Base-by-base conservation (phyloP, 1,284 basidiomycete genomes). In the Apiotrichum siamense region DNA sequence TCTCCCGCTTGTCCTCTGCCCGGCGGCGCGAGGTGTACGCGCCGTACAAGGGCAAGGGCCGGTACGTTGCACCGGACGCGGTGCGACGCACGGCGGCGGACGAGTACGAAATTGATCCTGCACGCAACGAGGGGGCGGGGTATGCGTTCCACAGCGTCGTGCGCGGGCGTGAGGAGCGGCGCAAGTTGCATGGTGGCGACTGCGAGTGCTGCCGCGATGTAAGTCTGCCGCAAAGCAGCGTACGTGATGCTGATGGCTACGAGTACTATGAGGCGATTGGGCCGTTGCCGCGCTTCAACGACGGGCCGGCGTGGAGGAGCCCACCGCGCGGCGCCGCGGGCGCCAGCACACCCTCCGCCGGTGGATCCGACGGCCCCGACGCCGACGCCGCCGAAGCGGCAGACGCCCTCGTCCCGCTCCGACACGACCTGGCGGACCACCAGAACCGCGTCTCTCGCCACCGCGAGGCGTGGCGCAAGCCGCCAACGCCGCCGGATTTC, bases 191-290 rank as follows among this genome's bases (percentile, higher is more conserved):
- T 44, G 91, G 80, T 6, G 82, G 78, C 1, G 88, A 89, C 58
- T 96, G 91, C 69, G 86, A 88, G 62, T 86, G 84, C 55, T 96
- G 91, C 69, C 80, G 78, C 38, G 86, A 84, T 44, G 90, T 89
- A 64, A 58, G 83, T 76, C 33, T 18, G n/a, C n/a, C n/a, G n/a
- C n/a, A n/a, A n/a, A n/a, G n/a, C 26, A n/a, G 29, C 23, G 43
- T 27, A 23, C 38, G 26, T 12, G 33, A 10, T 24, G 17, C 32
- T 50, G 17, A 54, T 38, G 11, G 1, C 54, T n/a, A n/a, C n/a
- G n/a, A 92, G 88, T 93, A 90, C 65, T 93, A 91, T 64, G 79
- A 82, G 54, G 83, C 82, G 0, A 72, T 89, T 11, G 85, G 85
- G 0, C 81, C 83, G 6, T 75, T 88, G 18, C 87, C 88, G 1